phyloP scores from a whole-genome alignment of 176 grass and related monocot species.

The Phoenix dactylifera region DNA sequence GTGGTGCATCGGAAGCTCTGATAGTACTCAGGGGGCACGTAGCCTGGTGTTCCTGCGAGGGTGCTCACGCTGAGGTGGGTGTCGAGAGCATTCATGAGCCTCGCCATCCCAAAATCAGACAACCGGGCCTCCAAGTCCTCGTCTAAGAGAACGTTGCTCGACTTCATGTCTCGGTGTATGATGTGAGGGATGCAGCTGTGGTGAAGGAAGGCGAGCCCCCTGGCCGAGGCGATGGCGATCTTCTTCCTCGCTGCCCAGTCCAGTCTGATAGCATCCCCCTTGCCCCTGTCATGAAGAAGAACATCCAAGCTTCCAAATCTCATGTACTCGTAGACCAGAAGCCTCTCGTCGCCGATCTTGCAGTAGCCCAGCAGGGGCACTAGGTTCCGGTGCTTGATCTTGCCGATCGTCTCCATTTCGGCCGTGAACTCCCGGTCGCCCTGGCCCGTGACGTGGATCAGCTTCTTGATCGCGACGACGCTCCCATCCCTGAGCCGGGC shows the following conservation, averaged over 20 bases:
- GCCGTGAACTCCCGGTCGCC: slow-evolving; percentile 88
- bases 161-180: slow-evolving; percentile 99
- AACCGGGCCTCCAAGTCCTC: slow-evolving; percentile 67
- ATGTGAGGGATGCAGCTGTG: slow-evolving; percentile 97
- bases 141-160: slow-evolving; percentile 90
- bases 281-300: slow-evolving; percentile 50
- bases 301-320: slow-evolving; percentile 81
- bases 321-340: slow-evolving; percentile 97
- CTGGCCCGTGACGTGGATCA: slow-evolving; percentile 87
- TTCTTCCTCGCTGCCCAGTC: slow-evolving; percentile 84
- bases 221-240: slow-evolving; percentile 64
- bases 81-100: slow-evolving; percentile 77
- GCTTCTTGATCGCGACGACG: slow-evolving; percentile 88
- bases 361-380: slow-evolving; percentile 84
- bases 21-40: slow-evolving; percentile 95
- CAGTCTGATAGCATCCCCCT: slow-evolving; percentile 28
- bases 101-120: slow-evolving; percentile 87
- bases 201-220: slow-evolving; percentile 91
- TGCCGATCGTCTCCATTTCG: slow-evolving; percentile 98
- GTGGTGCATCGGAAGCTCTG: slow-evolving; percentile 93
- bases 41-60: slow-evolving; percentile 85
- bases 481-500: slow-evolving; percentile 75
- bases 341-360: slow-evolving; percentile 87
- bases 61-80: slow-evolving; percentile 93
- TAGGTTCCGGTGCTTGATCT: slow-evolving; percentile 98